A percentile compares a stretch with the other conserved stretches of the same genome.
Evolutionary conservation across 1,284 basidiomycete species (phyloP).

Genomic region (Sutorius eximius): DNA sequence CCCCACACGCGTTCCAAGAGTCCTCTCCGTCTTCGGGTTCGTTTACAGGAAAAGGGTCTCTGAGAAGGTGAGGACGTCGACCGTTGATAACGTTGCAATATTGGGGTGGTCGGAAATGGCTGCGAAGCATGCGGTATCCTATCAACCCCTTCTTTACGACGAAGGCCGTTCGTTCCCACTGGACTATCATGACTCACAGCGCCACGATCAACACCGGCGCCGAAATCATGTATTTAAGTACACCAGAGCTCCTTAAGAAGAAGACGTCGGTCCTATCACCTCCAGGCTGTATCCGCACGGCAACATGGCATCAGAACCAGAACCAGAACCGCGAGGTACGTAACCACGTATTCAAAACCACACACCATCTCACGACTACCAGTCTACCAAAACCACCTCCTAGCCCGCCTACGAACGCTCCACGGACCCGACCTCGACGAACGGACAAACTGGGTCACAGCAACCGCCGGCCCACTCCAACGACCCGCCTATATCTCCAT

Average conservation of each 20-base stretch:
- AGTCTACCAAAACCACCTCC: constrained; percentile 6
- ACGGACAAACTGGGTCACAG: constrained; percentile 3
- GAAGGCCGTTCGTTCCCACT: neutral
- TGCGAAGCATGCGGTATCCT: too few species aligned
- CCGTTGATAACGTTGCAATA: too few species aligned
- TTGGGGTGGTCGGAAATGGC: too few species aligned
- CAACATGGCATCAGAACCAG: neutral
- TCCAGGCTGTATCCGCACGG: neutral
- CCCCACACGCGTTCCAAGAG: too few species aligned
- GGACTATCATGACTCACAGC: neutral
- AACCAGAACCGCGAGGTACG: neutral
- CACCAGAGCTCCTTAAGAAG: neutral
- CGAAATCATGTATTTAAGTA: neutral
- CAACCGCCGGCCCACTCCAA: constrained; percentile 1
- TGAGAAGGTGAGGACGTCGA: neutral
- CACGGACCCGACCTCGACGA: neutral
- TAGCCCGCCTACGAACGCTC: neutral
- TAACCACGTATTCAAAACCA: neutral
- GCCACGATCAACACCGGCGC: neutral
- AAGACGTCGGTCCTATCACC: neutral
- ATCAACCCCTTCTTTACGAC: too few species aligned
- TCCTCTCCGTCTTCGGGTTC: too few species aligned
- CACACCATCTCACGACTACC: neutral
- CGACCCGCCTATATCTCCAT: constrained; percentile 9
- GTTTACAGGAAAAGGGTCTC: neutral